Evolutionary conservation across 2,329 filamentous ascomycete species (phyloP).

Genomic region (Ceratocystiopsis minuta): DNA sequence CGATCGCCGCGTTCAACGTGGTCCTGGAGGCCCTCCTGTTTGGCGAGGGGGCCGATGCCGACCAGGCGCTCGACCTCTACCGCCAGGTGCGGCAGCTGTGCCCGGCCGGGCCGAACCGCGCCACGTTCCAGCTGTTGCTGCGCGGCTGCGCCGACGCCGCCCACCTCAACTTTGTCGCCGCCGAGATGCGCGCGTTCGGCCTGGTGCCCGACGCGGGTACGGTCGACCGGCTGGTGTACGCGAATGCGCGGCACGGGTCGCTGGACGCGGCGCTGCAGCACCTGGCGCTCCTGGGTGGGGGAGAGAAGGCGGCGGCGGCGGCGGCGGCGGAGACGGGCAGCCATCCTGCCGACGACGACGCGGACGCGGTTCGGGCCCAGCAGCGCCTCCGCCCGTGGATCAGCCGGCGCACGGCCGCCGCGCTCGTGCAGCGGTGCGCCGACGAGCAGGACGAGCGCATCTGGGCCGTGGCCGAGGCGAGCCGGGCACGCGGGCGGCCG

Average conservation of each 20-base stretch:
- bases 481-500: constrained; percentile 6
- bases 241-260: constrained; percentile 15
- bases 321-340: neutral
- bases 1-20: constrained; percentile 22
- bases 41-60: constrained; percentile 1
- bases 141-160: constrained; percentile 11
- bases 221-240: constrained; percentile 17
- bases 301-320: neutral
- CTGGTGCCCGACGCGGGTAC: constrained; percentile 14
- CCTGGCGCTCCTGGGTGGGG: constrained; percentile 5
- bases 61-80: constrained; percentile 19
- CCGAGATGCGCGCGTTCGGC: constrained; percentile 20
- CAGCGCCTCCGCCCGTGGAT: constrained; percentile 14
- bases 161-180: constrained; percentile 17
- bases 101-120: constrained; percentile 16
- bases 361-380: neutral
- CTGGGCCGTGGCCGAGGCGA: constrained; percentile 14
- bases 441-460: constrained; percentile 17
- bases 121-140: constrained; percentile 20
- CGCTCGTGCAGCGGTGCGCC: constrained; percentile 18
- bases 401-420: constrained; percentile 15
- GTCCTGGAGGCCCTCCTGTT: constrained; percentile 20
- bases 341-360: neutral
- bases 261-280: constrained; percentile 18
- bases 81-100: constrained; percentile 19